Conservation (phyloP, 208 protist species). For the Acanthamoeba polyphaga region DNA sequence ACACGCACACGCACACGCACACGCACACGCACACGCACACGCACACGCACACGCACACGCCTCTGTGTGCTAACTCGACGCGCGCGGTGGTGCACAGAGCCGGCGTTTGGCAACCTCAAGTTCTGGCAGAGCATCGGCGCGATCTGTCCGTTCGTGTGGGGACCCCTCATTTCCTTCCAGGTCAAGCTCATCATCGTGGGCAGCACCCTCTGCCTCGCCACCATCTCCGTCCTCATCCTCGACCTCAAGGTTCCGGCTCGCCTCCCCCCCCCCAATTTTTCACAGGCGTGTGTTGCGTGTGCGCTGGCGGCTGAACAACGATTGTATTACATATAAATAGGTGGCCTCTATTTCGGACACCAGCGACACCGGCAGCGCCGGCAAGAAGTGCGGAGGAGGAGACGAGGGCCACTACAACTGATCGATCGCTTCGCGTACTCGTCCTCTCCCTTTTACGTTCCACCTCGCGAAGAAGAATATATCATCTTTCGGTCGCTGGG, state of each 20-base stretch:
- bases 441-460: no score
- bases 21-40: no score
- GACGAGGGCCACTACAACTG: background rate
- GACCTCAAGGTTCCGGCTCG: slow-evolving; percentile 64
- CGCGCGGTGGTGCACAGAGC: background rate
- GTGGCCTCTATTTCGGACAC: slow-evolving; percentile 40
- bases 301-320: background rate
- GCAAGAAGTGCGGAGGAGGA: background rate
- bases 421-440: no score
- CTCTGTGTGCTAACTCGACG: background rate
- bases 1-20: no score
- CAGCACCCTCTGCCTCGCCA: slow-evolving; percentile 35
- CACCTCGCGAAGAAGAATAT: background rate
- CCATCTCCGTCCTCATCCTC: slow-evolving; percentile 1
- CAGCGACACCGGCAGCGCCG: background rate
- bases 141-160: slow-evolving; percentile 49
- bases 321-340: background rate
- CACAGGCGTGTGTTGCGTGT: background rate
- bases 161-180: background rate
- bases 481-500: background rate
- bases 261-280: no score
- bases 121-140: slow-evolving; percentile 52
- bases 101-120: slow-evolving; percentile 60
- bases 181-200: slow-evolving; percentile 42
- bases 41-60: background rate